Base-by-base conservation (phyloP, 129 eudicot genomes). In the Flaveria bidentis region DNA sequence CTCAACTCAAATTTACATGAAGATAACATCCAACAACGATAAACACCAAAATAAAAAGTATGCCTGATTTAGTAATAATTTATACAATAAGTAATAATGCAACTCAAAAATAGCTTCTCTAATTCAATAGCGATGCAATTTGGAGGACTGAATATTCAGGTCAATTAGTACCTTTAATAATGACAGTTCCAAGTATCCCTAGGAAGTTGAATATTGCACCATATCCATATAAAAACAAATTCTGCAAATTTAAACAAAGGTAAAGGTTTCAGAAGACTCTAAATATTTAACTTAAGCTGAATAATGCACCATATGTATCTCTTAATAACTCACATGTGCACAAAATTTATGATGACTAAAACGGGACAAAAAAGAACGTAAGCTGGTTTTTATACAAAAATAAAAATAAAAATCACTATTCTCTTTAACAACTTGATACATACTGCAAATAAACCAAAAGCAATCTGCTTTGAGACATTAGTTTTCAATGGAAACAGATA, bases 171-270 rank as follows among this genome's bases (percentile, higher is more conserved):
- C 99, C 99, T 91, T 89, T 88, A 67, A 86, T 75, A 55, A 95
- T 82, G 85, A 83, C 92, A 18, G 87, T 85, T 80, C 81, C 97
- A 67, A 95, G 81, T 67, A 95, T 89, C 42, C 90, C 97, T 62
- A 95, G 87, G 72, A 95, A 95, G 92, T 95, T 95, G 85, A 95
- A 95, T 71, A 95, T 91, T n/a, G 99, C 99, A 80, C 99, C 99
- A 65, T 95, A 95, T 71, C 99, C 99, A 49, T 95, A 95, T 44
- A 95, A 81, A 80, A 95, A 95, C 82, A 95, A 81, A 80, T 95
- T 95, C 99, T 95, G 97, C 78, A 80, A 36, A 76, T 55, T 64
- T 11, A 78, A 30, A 33, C 17, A 18, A 84, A 18, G 67, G 65
- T 67, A 68, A 25, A 45, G 49, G 26, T 17, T 72, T 76, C 71